phyloP scores from a whole-genome alignment of 257 asterid genomes.

The Dorcoceras hygrometricum region DNA sequence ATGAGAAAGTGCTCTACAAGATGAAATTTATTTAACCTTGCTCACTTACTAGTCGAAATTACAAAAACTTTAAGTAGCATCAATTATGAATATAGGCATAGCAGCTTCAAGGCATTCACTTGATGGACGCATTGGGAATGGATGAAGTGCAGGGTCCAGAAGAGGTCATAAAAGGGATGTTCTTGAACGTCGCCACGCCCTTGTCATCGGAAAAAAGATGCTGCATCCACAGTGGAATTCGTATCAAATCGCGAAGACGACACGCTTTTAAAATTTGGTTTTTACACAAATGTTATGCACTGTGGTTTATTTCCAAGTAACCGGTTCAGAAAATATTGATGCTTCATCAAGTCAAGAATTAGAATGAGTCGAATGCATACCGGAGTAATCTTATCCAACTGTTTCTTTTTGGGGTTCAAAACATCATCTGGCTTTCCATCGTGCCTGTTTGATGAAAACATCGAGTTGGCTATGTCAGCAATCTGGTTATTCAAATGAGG shows the following conservation, averaged over 20 bases:
- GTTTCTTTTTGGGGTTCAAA: constrained; percentile 95
- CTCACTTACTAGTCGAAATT: background rate
- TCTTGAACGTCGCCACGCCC: constrained; percentile 84
- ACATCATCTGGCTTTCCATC: constrained; percentile 92
- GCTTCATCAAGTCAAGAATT: too few relatives aligned
- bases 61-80: background rate
- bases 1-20: too few relatives aligned
- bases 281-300: too few relatives aligned
- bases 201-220: constrained; percentile 69
- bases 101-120: constrained; percentile 24
- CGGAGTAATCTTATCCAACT: constrained; percentile 85
- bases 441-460: constrained; percentile 41
- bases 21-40: background rate
- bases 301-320: background rate
- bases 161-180: constrained; percentile 82
- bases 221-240: constrained; percentile 45
- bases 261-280: too few relatives aligned
- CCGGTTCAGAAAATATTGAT: background rate
- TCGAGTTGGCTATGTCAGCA: background rate
- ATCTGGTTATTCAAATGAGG: background rate
- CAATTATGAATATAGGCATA: too few relatives aligned
- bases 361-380: constrained; percentile 39
- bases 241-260: background rate
- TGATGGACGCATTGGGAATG: constrained; percentile 56
- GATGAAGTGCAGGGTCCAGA: constrained; percentile 90